Conservation (phyloP, 2,329 filamentous ascomycete species). For the Lasiodiplodia citricola region DNA sequence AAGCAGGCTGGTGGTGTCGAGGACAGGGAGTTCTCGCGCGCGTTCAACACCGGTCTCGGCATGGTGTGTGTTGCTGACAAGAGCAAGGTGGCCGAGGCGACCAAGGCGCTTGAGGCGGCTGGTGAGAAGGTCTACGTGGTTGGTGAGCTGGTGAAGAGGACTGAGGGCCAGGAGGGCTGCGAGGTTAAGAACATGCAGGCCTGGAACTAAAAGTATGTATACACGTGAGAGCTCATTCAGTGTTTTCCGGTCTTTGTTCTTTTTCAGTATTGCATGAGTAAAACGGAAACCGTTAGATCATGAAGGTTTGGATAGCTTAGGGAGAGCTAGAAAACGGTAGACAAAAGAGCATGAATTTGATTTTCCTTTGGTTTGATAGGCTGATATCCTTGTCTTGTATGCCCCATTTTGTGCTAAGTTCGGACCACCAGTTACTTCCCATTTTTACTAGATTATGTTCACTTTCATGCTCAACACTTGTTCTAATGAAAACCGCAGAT, state of each 20-base stretch:
- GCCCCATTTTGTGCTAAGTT: not conserved
- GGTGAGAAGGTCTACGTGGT: slow-evolving; percentile 81
- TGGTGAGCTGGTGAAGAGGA: slow-evolving; percentile 70
- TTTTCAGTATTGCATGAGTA: not conserved
- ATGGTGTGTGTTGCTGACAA: slow-evolving; percentile 86
- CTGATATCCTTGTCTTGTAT: not conserved
- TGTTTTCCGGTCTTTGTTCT: not conserved
- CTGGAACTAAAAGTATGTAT: slow-evolving; percentile 39
- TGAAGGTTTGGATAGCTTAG: not conserved
- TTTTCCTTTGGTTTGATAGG: not conserved
- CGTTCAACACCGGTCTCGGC: slow-evolving; percentile 93
- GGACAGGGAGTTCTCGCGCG: slow-evolving; percentile 81
- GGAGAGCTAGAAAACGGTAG: not conserved
- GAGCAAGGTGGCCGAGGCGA: slow-evolving; percentile 66
- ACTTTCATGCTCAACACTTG: not conserved
- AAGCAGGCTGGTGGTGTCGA: slow-evolving; percentile 74
- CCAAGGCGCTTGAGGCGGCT: slow-evolving; percentile 63
- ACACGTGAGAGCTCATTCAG: not conserved
- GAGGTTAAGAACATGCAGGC: slow-evolving; percentile 65
- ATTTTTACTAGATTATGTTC: not conserved
- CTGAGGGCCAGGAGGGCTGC: slow-evolving; percentile 62
- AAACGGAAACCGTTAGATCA: not conserved
- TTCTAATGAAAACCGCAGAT: not conserved
- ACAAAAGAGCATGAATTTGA: not conserved
- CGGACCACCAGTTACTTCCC: not conserved